These are phyloP conservation scores for Rosa lucieae DNA, from an alignment of 306 rosid genomes.

Conservation along the genomic window DNA sequence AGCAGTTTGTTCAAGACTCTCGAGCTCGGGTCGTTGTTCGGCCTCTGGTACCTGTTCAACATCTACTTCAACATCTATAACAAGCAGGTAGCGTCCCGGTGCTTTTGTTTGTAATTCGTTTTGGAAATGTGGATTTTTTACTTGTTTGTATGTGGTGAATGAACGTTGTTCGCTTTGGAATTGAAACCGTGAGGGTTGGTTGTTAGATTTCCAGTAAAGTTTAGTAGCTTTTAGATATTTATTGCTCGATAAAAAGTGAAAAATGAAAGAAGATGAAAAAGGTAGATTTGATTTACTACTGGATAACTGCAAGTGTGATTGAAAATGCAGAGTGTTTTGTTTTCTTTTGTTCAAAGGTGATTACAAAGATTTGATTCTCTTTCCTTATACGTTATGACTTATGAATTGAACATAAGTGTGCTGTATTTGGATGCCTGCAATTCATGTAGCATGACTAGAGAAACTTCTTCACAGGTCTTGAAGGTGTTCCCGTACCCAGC, in stretches of 20 bases:
- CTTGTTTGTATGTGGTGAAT: background rate
- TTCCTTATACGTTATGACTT: background rate
- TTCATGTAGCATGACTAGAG: slow-evolving; percentile 3
- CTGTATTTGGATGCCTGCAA: background rate
- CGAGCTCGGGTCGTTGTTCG: slow-evolving; percentile 68
- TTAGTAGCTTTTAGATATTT: background rate
- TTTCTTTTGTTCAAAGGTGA: too few species aligned
- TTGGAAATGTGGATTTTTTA: background rate
- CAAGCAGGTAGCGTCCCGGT: slow-evolving; percentile 62
- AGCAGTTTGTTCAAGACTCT: slow-evolving; percentile 40
- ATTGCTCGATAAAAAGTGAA: background rate
- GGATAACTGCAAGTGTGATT: background rate
- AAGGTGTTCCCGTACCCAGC: slow-evolving; percentile 70
- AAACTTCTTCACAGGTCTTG: slow-evolving; percentile 58
- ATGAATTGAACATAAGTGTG: background rate
- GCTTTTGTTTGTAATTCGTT: background rate
- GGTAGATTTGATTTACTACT: background rate
- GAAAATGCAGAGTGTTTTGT: background rate
- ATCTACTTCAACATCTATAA: slow-evolving; percentile 92
- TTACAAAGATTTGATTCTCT: background rate
- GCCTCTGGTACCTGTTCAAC: slow-evolving; percentile 80
- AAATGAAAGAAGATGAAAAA: background rate
- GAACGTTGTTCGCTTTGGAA: background rate
- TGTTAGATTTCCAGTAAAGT: background rate
- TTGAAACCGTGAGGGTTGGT: background rate